Conservation (phyloP, 139 green algal species). For the Zygnema circumcarinatum region DNA sequence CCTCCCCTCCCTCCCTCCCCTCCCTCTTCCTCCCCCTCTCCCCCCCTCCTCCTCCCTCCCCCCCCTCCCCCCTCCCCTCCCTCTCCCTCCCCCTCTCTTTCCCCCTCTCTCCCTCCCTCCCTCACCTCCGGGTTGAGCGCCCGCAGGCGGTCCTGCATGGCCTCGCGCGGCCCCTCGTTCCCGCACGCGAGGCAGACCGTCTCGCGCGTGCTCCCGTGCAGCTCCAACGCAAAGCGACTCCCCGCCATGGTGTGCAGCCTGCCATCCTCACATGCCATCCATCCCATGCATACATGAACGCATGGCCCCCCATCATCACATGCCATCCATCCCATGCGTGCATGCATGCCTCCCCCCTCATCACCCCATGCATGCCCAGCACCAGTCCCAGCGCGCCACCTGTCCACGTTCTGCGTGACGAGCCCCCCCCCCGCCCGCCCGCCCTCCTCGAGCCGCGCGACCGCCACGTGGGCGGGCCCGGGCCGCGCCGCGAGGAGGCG, state of each 20-base stretch:
- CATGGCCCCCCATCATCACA: neutral
- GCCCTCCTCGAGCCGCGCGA: slow-evolving; percentile 68
- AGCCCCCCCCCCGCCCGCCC: slow-evolving; percentile 71
- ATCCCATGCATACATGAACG: neutral
- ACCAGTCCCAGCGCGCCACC: slow-evolving; percentile 62
- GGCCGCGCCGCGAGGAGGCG: slow-evolving; percentile 73
- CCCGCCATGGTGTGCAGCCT: slow-evolving; percentile 20
- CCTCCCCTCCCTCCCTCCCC: neutral
- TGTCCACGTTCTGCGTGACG: slow-evolving; percentile 97
- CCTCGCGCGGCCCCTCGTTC: neutral
- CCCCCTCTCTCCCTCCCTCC: neutral
- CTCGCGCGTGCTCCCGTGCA: slow-evolving; percentile 92
- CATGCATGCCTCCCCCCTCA: neutral
- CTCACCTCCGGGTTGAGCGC: slow-evolving; percentile 29
- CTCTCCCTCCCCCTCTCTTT: neutral
- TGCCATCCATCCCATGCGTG: neutral
- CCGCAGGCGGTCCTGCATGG: slow-evolving; percentile 11
- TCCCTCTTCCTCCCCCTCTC: neutral
- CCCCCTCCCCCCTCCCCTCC: no score
- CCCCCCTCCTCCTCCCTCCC: no score
- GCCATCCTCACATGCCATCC: neutral
- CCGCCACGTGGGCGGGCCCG: slow-evolving; percentile 75
- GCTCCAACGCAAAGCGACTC: slow-evolving; percentile 79
- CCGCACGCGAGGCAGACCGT: slow-evolving; percentile 67
- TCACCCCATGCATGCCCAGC: neutral